Evolutionary conservation across 1,284 basidiomycete genomes (phyloP), one percentile per base, ranked within the genome.

Genomic region (Ustanciosporium gigantosporum): DNA sequence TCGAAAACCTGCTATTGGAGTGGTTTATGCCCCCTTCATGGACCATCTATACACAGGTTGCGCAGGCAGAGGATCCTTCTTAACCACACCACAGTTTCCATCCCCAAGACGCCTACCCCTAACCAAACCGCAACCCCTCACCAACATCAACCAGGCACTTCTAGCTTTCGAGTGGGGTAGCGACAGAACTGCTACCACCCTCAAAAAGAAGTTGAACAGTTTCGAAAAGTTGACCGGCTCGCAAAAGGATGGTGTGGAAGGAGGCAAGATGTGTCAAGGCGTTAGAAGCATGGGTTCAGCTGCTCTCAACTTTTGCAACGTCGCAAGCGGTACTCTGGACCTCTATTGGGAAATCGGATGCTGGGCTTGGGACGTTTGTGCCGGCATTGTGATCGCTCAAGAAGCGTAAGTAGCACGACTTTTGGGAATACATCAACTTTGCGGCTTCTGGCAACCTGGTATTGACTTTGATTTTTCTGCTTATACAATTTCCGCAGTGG

Each of bases 111-210:
- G 80, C n/a, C 80, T 87, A 20, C 89, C 86, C 34, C 82, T 94
- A 9, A 56, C 68, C 8, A 45, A 72, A 15, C 90, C 91, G 0
- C 81, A 88, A 22, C 82, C 84, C 7, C 84, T 88, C 5, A 86
- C 87, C 39, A 86, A 86, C 9, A 84, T 96, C 11, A 85, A 85
- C 21, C 86, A 90, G 71, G 92, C 90, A 4, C 83, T 92, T 23
- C 83, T 95, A 31, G 92, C 86, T 3, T 83, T 93, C 41, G 93
- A 97, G 80, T 96, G 91, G 88, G 93, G 93, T 22, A 88, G 88
- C 1, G 91, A 94, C 78, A 83, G 93, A 15, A 82, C 82, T 3
- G 70, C 79, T 11, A 79, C 80, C 5, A 82, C 70, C 4, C 60
- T 77, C 14, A 78, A 81, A 3, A 81, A 83, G 46, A 95, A 95